Evolutionary conservation across 108 stramenopile species (phyloP).

Genomic region (Cyclotella atomus): DNA sequence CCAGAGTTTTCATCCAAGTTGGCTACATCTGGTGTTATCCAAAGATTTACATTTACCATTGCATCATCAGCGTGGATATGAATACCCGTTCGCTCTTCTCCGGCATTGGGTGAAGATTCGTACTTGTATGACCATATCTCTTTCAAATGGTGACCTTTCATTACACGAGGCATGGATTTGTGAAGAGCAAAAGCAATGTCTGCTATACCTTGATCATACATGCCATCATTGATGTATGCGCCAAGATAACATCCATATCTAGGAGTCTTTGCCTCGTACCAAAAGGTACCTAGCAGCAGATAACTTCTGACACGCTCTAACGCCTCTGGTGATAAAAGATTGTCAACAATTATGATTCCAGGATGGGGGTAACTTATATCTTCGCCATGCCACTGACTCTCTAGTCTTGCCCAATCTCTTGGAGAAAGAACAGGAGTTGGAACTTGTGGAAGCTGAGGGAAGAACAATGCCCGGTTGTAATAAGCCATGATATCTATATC

Average conservation of each 20-base stretch:
- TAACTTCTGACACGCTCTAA: conserved; percentile 43
- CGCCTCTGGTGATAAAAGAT: conserved; percentile 42
- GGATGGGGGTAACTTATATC: neutral
- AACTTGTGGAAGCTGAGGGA: neutral
- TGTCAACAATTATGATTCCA: conserved; percentile 53
- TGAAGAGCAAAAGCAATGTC: conserved; percentile 53
- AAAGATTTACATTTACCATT: conserved; percentile 73
- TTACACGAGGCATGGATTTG: conserved; percentile 43
- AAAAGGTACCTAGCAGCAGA: conserved; percentile 50
- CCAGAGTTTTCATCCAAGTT: conserved; percentile 61
- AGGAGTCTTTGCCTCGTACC: conserved; percentile 60
- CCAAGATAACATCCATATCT: conserved; percentile 55
- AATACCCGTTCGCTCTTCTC: conserved; percentile 36
- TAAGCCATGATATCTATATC: neutral
- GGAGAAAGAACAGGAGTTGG: neutral
- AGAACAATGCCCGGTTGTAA: neutral
- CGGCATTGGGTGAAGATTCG: conserved; percentile 33
- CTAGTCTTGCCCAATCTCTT: neutral
- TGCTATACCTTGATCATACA: conserved; percentile 48
- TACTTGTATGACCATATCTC: conserved; percentile 69
- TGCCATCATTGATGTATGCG: conserved; percentile 68
- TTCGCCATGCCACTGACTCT: conserved; percentile 31
- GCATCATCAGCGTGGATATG: conserved; percentile 74
- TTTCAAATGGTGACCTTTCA: conserved; percentile 47
- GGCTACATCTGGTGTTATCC: conserved; percentile 78